These are phyloP conservation scores for Vanilla planifolia DNA, from an alignment of 106 monocot species.

Conservation along the genomic window DNA sequence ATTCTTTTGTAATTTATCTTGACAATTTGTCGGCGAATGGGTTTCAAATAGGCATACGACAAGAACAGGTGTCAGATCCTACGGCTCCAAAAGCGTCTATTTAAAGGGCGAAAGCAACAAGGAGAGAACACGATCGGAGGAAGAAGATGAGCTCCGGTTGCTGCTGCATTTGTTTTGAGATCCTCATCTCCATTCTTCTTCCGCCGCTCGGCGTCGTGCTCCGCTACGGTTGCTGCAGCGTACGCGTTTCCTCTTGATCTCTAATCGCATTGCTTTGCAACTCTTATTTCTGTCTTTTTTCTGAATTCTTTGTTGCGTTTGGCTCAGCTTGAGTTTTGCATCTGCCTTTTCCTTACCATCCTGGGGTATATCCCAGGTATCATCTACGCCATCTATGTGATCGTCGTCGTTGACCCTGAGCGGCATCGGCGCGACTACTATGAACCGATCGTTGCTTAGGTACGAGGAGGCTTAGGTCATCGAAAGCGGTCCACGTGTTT, in stretches of 20 bases:
- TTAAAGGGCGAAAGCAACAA: no score
- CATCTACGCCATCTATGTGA: slow-evolving; percentile 45
- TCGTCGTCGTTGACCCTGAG: slow-evolving; percentile 26
- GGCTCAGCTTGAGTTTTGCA: slow-evolving; percentile 44
- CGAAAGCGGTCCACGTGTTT: no score
- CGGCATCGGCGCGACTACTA: slow-evolving; percentile 16
- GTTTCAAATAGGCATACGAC: no score
- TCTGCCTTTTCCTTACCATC: slow-evolving; percentile 44
- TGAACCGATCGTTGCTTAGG: slow-evolving; percentile 10
- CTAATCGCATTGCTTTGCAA: neutral
- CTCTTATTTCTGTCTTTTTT: neutral
- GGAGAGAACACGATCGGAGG: neutral
- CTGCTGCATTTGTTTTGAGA: slow-evolving; percentile 34
- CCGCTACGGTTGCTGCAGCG: slow-evolving; percentile 41
- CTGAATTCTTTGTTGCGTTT: neutral
- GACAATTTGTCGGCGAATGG: no score
- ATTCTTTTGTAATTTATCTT: no score
- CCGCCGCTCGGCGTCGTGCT: slow-evolving; percentile 46
- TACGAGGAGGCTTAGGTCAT: neutral
- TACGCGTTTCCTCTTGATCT: neutral
- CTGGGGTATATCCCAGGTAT: slow-evolving; percentile 47
- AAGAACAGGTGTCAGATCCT: no score
- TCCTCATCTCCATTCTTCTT: slow-evolving; percentile 33
- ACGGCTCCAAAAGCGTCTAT: no score
- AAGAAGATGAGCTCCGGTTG: slow-evolving; percentile 15